phyloP scores from a whole-genome alignment of 257 asterid species.

The Cinchona pubescens region DNA sequence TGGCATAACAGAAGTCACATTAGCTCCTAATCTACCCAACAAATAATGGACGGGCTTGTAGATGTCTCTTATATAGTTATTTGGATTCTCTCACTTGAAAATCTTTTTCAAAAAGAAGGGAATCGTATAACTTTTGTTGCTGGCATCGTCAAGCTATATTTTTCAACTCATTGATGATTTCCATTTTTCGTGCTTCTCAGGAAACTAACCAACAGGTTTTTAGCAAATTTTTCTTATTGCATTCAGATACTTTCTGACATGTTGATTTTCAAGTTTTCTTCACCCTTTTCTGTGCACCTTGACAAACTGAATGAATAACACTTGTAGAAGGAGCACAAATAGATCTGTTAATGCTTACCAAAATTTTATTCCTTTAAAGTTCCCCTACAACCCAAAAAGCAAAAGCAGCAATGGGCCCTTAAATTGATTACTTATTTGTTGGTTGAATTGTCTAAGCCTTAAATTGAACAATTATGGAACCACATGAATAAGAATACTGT shows the following conservation, averaged over 20 bases:
- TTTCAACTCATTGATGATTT: background rate
- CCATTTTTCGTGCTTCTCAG: background rate
- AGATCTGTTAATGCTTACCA: background rate
- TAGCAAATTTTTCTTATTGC: conserved; percentile 3
- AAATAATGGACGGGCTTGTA: background rate
- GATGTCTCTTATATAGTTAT: background rate
- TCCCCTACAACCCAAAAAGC: background rate
- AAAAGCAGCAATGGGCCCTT: background rate
- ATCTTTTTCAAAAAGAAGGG: background rate
- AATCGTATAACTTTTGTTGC: background rate
- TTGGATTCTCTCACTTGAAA: background rate
- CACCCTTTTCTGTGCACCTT: background rate
- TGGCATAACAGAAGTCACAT: background rate
- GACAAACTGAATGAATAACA: background rate
- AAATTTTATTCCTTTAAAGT: background rate
- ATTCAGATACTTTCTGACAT: background rate
- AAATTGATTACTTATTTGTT: background rate
- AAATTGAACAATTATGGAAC: background rate
- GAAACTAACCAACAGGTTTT: background rate
- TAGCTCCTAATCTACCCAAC: no score
- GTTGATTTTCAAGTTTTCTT: background rate
- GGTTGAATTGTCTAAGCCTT: background rate
- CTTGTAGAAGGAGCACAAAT: background rate
- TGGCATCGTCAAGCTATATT: background rate
- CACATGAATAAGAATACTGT: background rate